Base-by-base conservation (phyloP, 495 filamentous ascomycete genomes). In the Barbatosphaeria neglecta region DNA sequence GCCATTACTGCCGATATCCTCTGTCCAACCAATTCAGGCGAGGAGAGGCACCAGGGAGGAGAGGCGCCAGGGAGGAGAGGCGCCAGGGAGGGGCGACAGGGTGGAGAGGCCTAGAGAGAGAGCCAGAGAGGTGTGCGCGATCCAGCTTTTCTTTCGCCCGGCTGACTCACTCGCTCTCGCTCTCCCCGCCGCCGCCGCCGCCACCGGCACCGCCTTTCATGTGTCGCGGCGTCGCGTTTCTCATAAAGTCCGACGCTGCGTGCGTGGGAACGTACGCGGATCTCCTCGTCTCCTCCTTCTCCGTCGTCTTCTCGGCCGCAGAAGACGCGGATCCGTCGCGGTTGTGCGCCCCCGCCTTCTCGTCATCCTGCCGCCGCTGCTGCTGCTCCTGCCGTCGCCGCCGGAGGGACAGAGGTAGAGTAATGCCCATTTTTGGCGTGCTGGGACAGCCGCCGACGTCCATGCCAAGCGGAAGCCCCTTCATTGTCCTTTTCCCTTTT, bases 181-280 rank as follows among this genome's bases (percentile, higher is more conserved):
- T 68, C 6, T 56, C 59, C 35, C 48, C 48, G n/a, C n/a, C n/a
- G n/a, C n/a, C n/a, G n/a, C n/a, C n/a, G n/a, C n/a, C n/a, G n/a
- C n/a, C n/a, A n/a, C n/a, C n/a, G n/a, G n/a, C n/a, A n/a, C n/a
- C n/a, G n/a, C n/a, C n/a, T 41, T 49, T 65, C 55, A 72, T 72
- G 11, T 43, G 37, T 7, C 48, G 48, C 9, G 39, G 9, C 7
- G 65, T 50, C 6, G 67, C 66, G 15, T 68, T 59, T 0, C 70
- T 72, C 48, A 52, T 61, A 16, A 70, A 49, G 51, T 64, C 65
- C n/a, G 69, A 63, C 6, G 53, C 62, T 4, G 72, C 65, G 40
- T 75, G 65, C 1, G 58, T 62, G 19, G 70, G 72, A 4, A 48
- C 50, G 45, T 69, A 61, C 28, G 52, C 50, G 47, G 64, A 65